These are phyloP conservation scores for Phoenix dactylifera DNA, from an alignment of 176 grass and related monocot species.

Conservation along the genomic window DNA sequence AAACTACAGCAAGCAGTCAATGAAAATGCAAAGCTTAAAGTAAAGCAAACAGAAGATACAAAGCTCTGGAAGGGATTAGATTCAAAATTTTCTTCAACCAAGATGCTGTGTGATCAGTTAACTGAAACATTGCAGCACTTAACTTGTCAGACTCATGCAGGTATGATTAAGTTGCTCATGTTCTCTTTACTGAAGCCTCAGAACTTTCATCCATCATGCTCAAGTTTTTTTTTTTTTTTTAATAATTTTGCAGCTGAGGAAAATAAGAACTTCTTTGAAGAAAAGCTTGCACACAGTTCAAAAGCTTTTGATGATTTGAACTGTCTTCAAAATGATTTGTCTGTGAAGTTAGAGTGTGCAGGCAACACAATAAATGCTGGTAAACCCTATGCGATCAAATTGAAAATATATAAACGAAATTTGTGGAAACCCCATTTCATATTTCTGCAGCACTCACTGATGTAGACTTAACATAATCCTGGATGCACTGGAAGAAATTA, in stretches of 20 bases:
- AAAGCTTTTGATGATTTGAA: constrained; percentile 65
- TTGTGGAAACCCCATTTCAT: no score
- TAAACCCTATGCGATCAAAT: constrained; percentile 5
- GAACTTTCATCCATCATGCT: constrained; percentile 23
- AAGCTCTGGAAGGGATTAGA: constrained; percentile 86
- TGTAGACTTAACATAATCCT: no score
- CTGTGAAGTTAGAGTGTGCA: constrained; percentile 52
- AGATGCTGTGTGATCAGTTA: constrained; percentile 72
- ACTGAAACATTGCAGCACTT: constrained; percentile 76
- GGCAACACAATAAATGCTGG: constrained; percentile 50
- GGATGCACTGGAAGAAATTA: no score
- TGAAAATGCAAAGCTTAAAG: constrained; percentile 85
- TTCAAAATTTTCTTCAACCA: constrained; percentile 79
- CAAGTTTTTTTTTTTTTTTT: constrained; percentile 19
- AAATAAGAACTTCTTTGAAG: constrained; percentile 64
- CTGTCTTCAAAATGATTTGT: constrained; percentile 38
- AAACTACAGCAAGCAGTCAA: constrained; percentile 77
- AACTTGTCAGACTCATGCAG: constrained; percentile 62
- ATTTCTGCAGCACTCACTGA: no score
- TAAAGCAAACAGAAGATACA: constrained; percentile 66
- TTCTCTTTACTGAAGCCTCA: background rate
- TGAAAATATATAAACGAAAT: no score
- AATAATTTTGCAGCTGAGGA: constrained; percentile 46
- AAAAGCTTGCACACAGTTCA: constrained; percentile 52
- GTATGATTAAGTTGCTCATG: constrained; percentile 23